Base-by-base conservation (phyloP, 2,329 filamentous ascomycete genomes). In the Exutisphaerella laricina region DNA sequence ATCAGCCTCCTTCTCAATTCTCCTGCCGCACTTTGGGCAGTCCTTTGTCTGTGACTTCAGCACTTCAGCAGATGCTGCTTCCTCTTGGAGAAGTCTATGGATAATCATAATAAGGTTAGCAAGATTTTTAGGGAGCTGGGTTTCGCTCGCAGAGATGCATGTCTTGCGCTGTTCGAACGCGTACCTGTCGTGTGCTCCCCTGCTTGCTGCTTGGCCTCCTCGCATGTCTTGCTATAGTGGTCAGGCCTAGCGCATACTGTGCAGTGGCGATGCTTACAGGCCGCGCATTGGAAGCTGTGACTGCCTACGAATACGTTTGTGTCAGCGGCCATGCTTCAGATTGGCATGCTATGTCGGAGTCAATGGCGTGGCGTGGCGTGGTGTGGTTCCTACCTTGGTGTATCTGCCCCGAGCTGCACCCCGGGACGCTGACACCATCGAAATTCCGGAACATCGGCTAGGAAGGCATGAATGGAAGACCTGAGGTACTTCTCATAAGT, bases 401-500 rank as follows among this genome's bases (percentile, higher is more conserved):
- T 3, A 20, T 4, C 12, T 26, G 20, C 23, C 18, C 12, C 8
- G n/a, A 16, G 4, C 14, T 16, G 14, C 30, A 18, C 3, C n/a
- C 6, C 7, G n/a, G 6, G 4, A 8, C 14, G 3, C n/a, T 17
- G 13, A n/a, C 30, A 32, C 30, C 14, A 32, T 6, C 3, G 6
- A 9, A 32, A 32, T 2, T 32, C 30, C 13, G n/a, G 8, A 5
- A 12, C 13, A 18, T 6, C 3, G 6, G 6, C 13, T 5, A 32
- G n/a, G 8, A 17, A 14, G 12, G 8, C 14, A n/a, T 10, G 16
- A 5, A 12, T 16, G 20, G 21, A 7, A 13, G 34, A 12, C 28
- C 28, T 21, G 3, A 46, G 14, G 25, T 48, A 54, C 48, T 33
- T 35, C 10, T 50, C 14, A 14, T 48, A 53, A 5, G 33, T 29